phyloP scores from a whole-genome alignment of 352 stramenopile genomes.

The Nothophytophthora sp. region DNA sequence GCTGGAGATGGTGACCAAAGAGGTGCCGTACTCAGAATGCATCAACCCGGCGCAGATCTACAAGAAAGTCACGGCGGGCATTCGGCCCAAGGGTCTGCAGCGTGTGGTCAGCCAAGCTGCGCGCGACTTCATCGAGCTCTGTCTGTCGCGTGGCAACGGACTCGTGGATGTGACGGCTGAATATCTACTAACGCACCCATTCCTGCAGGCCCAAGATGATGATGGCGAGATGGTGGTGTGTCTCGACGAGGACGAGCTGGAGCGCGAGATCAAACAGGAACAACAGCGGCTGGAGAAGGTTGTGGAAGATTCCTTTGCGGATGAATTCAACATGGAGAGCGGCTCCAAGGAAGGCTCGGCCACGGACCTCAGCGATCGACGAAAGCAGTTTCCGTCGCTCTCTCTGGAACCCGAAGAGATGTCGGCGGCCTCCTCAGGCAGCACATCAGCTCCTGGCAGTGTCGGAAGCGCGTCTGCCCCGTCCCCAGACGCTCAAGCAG shows the following conservation, averaged over 20 bases:
- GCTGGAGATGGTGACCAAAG: constrained; percentile 99
- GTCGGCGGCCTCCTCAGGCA: constrained; percentile 29
- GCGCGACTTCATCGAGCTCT: constrained; percentile 85
- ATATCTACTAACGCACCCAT: constrained; percentile 75
- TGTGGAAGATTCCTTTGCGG: constrained; percentile 61
- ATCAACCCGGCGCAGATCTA: constrained; percentile 91
- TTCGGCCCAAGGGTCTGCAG: constrained; percentile 71
- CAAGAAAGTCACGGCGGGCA: constrained; percentile 89
- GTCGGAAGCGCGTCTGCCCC: constrained; percentile 9
- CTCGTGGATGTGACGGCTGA: constrained; percentile 80
- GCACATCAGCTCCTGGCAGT: constrained; percentile 15
- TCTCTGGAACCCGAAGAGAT: constrained; percentile 58
- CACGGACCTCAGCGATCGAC: constrained; percentile 34
- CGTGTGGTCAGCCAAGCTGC: constrained; percentile 75
- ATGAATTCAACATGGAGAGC: constrained; percentile 80
- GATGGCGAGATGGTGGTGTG: constrained; percentile 80
- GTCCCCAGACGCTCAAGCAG: constrained; percentile 19
- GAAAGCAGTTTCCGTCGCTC: constrained; percentile 56
- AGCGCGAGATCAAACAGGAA: constrained; percentile 45
- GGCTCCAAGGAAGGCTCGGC: constrained; percentile 43
- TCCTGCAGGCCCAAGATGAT: constrained; percentile 79
- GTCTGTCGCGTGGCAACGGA: constrained; percentile 77
- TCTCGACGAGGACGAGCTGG: constrained; percentile 68
- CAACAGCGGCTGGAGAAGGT: constrained; percentile 54
- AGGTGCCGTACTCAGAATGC: constrained; percentile 98